Percentiles rank a stretch among this genome's conserved stretches.
Conservation (phyloP, 768 basidiomycete species). For the Suillus discolor region DNA sequence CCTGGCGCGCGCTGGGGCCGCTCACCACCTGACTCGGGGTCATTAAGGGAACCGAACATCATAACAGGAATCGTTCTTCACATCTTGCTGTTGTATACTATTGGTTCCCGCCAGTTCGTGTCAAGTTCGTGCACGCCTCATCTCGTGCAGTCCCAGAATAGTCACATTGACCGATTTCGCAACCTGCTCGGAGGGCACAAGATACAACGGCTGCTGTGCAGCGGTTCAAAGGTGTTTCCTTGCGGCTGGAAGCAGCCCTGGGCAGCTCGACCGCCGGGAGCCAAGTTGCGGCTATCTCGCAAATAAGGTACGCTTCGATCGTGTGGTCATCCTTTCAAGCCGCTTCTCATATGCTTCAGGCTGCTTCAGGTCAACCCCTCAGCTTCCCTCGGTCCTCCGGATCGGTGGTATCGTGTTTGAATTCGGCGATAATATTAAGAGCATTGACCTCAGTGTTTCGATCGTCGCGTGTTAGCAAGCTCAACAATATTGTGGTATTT, state of each 20-base stretch:
- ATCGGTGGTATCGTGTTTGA: conserved; percentile 89
- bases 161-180: too few species aligned
- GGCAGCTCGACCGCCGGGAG: conserved; percentile 64
- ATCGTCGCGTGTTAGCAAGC: conserved; percentile 88
- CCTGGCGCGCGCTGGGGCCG: too few species aligned
- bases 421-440: conserved; percentile 85
- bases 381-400: background rate
- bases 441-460: conserved; percentile 87
- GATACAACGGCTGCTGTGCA: conserved; percentile 2
- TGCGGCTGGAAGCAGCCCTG: conserved; percentile 78
- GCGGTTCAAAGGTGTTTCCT: conserved; percentile 65
- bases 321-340: background rate
- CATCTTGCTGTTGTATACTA: conserved; percentile 67
- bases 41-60: conserved; percentile 72
- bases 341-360: conserved; percentile 13
- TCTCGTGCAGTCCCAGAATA: too few species aligned
- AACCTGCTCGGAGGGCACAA: too few species aligned
- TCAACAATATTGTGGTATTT: conserved; percentile 64
- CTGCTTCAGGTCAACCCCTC: conserved; percentile 67
- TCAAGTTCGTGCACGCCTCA: too few species aligned
- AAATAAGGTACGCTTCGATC: conserved; percentile 72
- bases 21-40: conserved; percentile 50
- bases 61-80: conserved; percentile 72
- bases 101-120: too few species aligned
- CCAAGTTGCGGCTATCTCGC: conserved; percentile 77